Percentiles rank a stretch among this genome's conserved stretches.
Conservation (phyloP, 1,139 yeast species). For the Saccharomyces hybrid region DNA sequence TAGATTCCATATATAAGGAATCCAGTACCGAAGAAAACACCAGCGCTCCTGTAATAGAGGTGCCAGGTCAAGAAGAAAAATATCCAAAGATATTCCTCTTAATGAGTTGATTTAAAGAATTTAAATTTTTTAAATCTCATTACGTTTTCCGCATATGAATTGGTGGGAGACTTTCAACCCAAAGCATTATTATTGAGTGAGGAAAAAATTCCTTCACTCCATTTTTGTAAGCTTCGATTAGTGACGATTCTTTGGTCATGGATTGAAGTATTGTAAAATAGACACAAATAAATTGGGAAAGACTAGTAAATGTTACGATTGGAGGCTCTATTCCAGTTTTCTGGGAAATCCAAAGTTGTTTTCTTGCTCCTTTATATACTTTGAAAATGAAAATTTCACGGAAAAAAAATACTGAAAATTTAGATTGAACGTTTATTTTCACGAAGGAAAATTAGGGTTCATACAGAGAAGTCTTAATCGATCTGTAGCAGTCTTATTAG, state of each 20-base stretch:
- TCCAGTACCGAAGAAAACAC: slow-evolving; percentile 53
- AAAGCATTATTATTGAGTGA: slow-evolving; percentile 43
- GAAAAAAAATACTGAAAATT: not conserved
- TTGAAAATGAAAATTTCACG: not conserved
- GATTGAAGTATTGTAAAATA: slow-evolving; percentile 15
- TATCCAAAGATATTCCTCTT: slow-evolving; percentile 7
- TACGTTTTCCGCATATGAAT: slow-evolving; percentile 42
- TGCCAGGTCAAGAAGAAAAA: slow-evolving; percentile 13
- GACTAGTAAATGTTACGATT: too few species aligned
- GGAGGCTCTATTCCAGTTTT: not conserved
- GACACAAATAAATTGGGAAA: too few species aligned
- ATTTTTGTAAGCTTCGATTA: slow-evolving; percentile 64
- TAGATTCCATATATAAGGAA: slow-evolving; percentile 37
- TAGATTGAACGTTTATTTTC: not conserved
- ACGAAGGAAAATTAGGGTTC: slow-evolving; percentile 1
- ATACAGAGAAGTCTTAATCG: not conserved
- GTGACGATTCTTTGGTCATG: slow-evolving; percentile 65
- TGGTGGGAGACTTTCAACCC: slow-evolving; percentile 95
- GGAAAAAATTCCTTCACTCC: slow-evolving; percentile 25
- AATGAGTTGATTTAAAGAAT: slow-evolving; percentile 34
- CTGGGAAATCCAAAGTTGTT: not conserved
- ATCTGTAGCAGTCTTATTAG: not conserved
- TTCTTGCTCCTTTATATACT: not conserved
- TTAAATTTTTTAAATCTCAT: slow-evolving; percentile 35
- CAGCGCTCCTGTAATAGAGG: slow-evolving; percentile 8